Conservation (phyloP, 75 land plant genomes). For the Selaginella moellendorffii region DNA sequence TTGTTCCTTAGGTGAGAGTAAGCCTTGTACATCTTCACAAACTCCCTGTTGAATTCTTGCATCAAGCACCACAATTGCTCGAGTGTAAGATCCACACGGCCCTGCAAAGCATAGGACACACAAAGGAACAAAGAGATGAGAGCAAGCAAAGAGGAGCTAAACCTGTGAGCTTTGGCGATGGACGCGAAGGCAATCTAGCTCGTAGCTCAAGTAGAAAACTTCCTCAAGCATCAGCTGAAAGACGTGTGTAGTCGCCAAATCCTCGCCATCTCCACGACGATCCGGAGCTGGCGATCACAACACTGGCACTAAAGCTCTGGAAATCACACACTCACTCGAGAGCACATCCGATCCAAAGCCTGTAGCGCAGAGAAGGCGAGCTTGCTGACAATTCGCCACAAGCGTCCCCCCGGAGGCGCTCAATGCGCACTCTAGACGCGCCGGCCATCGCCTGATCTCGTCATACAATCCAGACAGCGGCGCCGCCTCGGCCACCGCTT, state of each 20-base stretch:
- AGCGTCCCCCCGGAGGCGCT: slow-evolving; percentile 11
- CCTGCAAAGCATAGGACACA: slow-evolving; percentile 9
- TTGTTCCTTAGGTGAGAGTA: slow-evolving; percentile 57
- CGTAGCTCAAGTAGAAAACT: slow-evolving; percentile 20
- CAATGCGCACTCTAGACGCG: not conserved
- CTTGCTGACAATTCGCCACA: slow-evolving; percentile 12
- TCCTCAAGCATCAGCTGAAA: slow-evolving; percentile 26
- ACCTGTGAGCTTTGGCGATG: slow-evolving; percentile 12
- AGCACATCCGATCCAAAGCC: slow-evolving; percentile 19
- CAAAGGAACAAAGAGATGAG: not conserved
- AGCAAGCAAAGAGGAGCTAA: no score
- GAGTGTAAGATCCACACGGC: slow-evolving; percentile 7
- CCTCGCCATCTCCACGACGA: not conserved
- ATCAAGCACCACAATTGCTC: slow-evolving; percentile 41
- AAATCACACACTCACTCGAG: not conserved
- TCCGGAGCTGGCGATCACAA: not conserved
- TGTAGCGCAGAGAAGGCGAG: slow-evolving; percentile 16
- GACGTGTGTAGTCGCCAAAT: slow-evolving; percentile 5
- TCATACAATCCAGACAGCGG: slow-evolving; percentile 11
- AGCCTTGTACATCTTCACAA: slow-evolving; percentile 42
- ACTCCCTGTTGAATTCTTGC: slow-evolving; percentile 21
- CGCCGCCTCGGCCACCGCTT: not conserved
- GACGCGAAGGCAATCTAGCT: slow-evolving; percentile 18
- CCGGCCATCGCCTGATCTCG: not conserved
- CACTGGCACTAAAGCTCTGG: not conserved